Conservation (phyloP, 2,329 filamentous ascomycete species). For the Simplicillium aogashimaense region DNA sequence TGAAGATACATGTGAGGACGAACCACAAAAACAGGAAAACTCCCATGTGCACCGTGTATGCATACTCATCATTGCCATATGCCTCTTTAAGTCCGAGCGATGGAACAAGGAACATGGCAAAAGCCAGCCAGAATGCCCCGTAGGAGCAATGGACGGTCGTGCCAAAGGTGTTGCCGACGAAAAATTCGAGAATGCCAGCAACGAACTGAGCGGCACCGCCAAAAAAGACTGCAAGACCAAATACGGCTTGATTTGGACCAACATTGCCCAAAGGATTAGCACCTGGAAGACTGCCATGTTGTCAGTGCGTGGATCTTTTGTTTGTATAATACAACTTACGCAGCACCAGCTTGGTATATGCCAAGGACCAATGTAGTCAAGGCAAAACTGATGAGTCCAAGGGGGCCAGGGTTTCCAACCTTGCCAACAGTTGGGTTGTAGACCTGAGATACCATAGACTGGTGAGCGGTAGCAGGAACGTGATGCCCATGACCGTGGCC, state of each 20-base stretch:
- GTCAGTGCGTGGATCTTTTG: not conserved
- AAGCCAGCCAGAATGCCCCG: constrained; percentile 52
- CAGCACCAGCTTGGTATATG: constrained; percentile 32
- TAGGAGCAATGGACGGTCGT: constrained; percentile 51
- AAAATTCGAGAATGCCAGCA: constrained; percentile 48
- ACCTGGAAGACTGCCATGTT: constrained; percentile 17
- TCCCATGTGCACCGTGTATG: constrained; percentile 23
- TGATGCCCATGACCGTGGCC: too few species aligned
- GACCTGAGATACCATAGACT: too few species aligned
- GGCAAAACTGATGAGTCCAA: constrained; percentile 54
- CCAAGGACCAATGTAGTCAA: constrained; percentile 53
- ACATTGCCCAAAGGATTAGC: constrained; percentile 21
- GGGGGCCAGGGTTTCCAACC: constrained; percentile 24
- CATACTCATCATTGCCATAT: constrained; percentile 23
- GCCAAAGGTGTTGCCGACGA: constrained; percentile 52
- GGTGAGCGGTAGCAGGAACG: too few species aligned
- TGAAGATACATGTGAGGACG: constrained; percentile 46
- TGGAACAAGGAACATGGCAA: constrained; percentile 44
- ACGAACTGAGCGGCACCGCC: constrained; percentile 59
- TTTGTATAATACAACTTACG: constrained; percentile 27
- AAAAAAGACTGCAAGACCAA: constrained; percentile 34
- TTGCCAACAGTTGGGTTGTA: constrained; percentile 4
- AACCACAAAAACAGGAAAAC: constrained; percentile 51
- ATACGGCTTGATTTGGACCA: constrained; percentile 24
- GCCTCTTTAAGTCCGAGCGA: constrained; percentile 38